Evolutionary conservation across 148 eudicot genomes (phyloP), one percentile per base, ranked within the genome.

Genomic region (Spergularia marina): DNA sequence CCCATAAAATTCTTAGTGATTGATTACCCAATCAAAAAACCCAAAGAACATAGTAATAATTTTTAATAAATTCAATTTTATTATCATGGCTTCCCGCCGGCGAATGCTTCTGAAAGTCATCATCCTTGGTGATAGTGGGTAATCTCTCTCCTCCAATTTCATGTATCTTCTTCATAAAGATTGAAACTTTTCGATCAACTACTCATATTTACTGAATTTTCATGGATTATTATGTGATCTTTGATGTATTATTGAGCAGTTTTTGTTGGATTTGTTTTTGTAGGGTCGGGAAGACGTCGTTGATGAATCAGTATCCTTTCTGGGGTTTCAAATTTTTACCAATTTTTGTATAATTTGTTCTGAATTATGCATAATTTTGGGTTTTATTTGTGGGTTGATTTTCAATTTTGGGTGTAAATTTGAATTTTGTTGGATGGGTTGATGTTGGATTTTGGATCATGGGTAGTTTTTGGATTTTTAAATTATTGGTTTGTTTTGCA

Each of bases 51-150:
- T 68, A 12, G 39, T 21, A 7, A 44, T 10, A 74, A 53, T 2
- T 40, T 72, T 25, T 23, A 1, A 23, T 30, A 18, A 41, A 11
- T 20, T 17, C 71, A 36, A 20, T 66, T 57, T 63, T 66, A 16
- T 61, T 34, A 34, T 58, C 41, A 88, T 88, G 91, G 83, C 91
- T 55, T 88, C 91, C 41, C 87, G 91, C 47, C 84, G 91, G 8
- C 80, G 91, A 53, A 84, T 86, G 89, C 91, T 88, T 67, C 87
- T 91, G 15, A 91, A 91, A 78, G 89, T 91, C 82, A 89, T 91
- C 80, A 87, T 91, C 82, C 93, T 91, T 77, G 97, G 97, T 13
- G 93, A 91, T 74, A 91, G 97, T 78, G 97, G 97, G 96, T 90
- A 59, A 56, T 53, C 1, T 66, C 18, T 49, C 40, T 59, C 52